Evolutionary conservation across 139 green algal species (phyloP).

Genomic region (Edaphochlamys debaryana): DNA sequence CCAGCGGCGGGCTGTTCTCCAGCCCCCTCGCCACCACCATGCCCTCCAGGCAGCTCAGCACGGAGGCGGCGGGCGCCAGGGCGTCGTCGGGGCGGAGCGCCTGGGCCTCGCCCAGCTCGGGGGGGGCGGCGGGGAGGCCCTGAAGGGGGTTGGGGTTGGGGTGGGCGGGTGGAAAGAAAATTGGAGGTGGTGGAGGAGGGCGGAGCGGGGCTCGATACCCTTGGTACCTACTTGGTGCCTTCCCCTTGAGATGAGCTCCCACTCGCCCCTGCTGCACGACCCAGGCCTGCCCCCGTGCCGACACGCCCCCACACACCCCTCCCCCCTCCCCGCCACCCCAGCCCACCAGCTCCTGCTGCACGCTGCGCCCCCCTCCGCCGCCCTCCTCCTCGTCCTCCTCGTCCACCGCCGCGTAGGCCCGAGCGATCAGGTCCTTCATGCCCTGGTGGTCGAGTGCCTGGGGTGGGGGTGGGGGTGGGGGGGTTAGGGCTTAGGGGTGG

Average conservation of each 20-base stretch:
- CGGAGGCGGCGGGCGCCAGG: conserved; percentile 49
- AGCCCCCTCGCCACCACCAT: conserved; percentile 66
- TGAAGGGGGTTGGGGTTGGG: too few species aligned
- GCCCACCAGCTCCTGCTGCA: conserved; percentile 28
- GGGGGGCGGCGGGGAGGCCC: conserved; percentile 19
- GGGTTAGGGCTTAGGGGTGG: not conserved
- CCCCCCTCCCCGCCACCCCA: too few species aligned
- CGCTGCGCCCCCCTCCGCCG: not conserved
- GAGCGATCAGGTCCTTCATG: conserved; percentile 28
- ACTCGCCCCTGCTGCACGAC: too few species aligned
- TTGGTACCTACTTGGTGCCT: too few species aligned
- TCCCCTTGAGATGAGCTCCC: too few species aligned
- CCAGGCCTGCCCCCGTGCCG: too few species aligned
- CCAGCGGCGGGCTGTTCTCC: conserved; percentile 48
- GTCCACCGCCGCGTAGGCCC: conserved; percentile 48
- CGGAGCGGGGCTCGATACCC: too few species aligned
- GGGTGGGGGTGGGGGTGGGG: not conserved
- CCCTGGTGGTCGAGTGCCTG: conserved; percentile 27
- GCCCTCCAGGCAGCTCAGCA: conserved; percentile 59
- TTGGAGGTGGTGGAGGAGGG: not conserved
- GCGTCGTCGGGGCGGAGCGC: conserved; percentile 28
- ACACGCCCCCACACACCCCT: too few species aligned
- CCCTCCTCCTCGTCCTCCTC: conserved; percentile 48
- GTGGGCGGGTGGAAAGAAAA: not conserved
- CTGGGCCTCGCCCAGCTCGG: conserved; percentile 23